phyloP scores from a whole-genome alignment of 1,284 basidiomycete species.

The Fomes fomentarius region DNA sequence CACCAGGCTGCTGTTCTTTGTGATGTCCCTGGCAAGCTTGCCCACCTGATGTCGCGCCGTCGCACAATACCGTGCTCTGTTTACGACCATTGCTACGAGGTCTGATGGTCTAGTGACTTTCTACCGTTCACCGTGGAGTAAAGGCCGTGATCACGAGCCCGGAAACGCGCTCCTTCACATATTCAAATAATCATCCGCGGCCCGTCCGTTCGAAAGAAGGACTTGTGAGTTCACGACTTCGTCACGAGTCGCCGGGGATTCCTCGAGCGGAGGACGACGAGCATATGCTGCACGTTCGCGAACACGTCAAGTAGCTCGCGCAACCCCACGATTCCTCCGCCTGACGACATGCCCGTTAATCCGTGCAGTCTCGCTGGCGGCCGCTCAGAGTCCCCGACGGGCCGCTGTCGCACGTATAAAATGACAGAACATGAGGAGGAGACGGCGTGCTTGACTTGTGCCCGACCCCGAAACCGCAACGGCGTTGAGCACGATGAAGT shows the following conservation, averaged over 20 bases:
- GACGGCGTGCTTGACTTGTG: not conserved
- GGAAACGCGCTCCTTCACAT: not conserved
- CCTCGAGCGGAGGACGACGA: constrained; percentile 5
- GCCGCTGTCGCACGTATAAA: constrained; percentile 14
- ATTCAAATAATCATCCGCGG: constrained; percentile 1
- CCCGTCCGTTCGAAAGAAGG: constrained; percentile 3
- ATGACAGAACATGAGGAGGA: not conserved
- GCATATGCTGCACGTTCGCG: constrained; percentile 11
- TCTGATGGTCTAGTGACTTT: too few species aligned
- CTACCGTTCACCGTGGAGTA: not conserved
- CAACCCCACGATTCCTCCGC: constrained; percentile 17
- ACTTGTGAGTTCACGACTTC: not conserved
- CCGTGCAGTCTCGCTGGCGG: not conserved
- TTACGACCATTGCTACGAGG: not conserved
- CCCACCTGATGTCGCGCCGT: too few species aligned
- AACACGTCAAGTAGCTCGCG: constrained; percentile 8
- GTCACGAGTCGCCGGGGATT: constrained; percentile 13
- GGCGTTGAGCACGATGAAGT: constrained; percentile 11
- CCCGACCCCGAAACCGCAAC: not conserved
- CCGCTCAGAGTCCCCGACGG: not conserved
- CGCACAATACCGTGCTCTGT: not conserved
- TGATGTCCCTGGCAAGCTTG: too few species aligned
- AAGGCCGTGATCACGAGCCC: constrained; percentile 3
- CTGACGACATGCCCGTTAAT: not conserved
- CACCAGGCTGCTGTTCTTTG: not conserved